Evolutionary conservation across 2,329 filamentous ascomycete species (phyloP), one percentile per base, ranked within the genome.

Genomic region (Aspergillus neotritici): DNA sequence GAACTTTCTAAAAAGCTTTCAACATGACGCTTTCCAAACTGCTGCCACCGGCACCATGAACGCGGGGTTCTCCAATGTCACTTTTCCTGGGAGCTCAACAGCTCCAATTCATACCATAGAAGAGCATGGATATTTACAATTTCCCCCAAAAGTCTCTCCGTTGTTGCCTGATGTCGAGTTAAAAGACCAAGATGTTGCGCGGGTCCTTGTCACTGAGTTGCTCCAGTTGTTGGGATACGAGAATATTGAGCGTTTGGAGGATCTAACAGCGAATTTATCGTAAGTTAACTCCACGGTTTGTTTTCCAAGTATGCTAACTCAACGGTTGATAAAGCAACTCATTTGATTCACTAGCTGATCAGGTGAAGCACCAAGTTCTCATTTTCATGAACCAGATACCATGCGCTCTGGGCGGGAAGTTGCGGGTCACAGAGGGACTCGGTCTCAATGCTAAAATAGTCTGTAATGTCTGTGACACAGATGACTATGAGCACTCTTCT

Each of bases 351-450:
- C 61, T 80, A 4, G 53, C 69, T 12, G 75, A 80, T 46, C 46
- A 64, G 6, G 66, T 73, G 16, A 75, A 78, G 55, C 79, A 74
- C 51, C 69, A 70, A 29, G 64, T 74, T 7, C 65, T 86, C 32
- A 67, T 78, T 31, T 59, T 75, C 9, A 57, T 88, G 11, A 78
- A 80, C 3, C 73, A 72, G 37, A 60, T 80, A 37, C 69, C 77
- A 13, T 86, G 83, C 58, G 75, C 75, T 12, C 67, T 71, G 11
- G 73, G 77, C 43, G 67, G 69, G 28, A 73, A 68, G 5, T 60
- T 82, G 36, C 51, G 34, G 31, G 56, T 59, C 45, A 35, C 57
- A 32, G 48, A 58, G 55, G 48, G 52, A 11, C 53, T 57, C 21
- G 54, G 44, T 29, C 46, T 39, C 37, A 54, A 42, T 41, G 46